Evolutionary conservation across 371 early-diverging fungal species (phyloP), one percentile per base, ranked within the genome.

Genomic region (Lichtheimia corymbifera): DNA sequence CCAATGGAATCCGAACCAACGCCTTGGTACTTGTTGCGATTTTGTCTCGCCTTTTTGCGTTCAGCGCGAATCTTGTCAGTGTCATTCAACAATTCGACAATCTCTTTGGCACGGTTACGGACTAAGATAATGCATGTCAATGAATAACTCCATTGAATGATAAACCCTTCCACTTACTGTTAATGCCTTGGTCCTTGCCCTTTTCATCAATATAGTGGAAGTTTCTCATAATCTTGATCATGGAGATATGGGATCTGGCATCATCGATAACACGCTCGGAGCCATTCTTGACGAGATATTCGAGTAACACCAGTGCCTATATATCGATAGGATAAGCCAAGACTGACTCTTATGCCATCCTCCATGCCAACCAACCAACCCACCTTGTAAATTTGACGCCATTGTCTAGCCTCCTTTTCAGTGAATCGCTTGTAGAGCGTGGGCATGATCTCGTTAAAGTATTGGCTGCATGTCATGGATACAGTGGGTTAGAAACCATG

Each of bases 301-400:
- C 98, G 20, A 97, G 74, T 14, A 97, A 82, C 52, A 93, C 91
- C 50, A 98, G 80, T 5, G 94, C 84, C 94, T 92, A n/a, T 17
- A 47, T 24, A 15, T 25, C 18, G 47, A 22, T 28, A 14, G 35
- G 17, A 50, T 14, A 15, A 27, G n/a, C 17, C n/a, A 28, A 28
- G 7, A 28, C 6, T 28, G 2, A 40, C 6, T 40, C 11, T 5
- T 53, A 6, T 40, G 22, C 50, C n/a, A 13, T 44, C 22, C 6
- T n/a, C n/a, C 15, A 50, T 40, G 12, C 28, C 28, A 43, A 55
- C 11, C 22, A 13, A 90, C 28, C 28, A 43, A 55, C 11, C 22
- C n/a, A 90, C 94, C 85, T 98, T 98, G 84, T 98, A 98, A 25
- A 93, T 88, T 66, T 94, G 93, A 64, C 97, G 79, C 98, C 97